Evolutionary conservation across 2,329 filamentous ascomycete genomes (phyloP).

Genomic region (Fusarium pilosicola): DNA sequence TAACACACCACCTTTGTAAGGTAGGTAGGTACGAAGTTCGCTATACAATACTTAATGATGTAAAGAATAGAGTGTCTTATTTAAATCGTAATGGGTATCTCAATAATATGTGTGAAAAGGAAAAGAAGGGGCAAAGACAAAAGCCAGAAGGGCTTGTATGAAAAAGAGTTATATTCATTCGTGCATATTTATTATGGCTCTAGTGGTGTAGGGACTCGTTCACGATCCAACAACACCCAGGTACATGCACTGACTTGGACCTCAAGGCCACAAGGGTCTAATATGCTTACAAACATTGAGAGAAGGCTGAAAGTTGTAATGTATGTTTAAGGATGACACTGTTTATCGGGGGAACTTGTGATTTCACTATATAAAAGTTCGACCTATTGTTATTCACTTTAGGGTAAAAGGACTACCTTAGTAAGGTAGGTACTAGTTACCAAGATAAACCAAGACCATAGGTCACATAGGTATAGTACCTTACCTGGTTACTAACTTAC

Average conservation of each 20-base stretch:
- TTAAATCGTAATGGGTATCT: neutral
- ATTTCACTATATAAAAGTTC: neutral
- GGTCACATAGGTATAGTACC: neutral
- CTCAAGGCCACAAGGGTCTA: too few species aligned
- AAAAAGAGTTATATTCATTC: neutral
- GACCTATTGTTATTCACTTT: neutral
- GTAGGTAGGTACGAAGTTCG: neutral
- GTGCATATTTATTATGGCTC: neutral
- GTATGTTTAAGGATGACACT: neutral
- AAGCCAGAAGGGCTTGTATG: neutral
- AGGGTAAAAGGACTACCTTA: neutral
- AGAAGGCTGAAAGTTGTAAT: too few species aligned
- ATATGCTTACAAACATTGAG: too few species aligned
- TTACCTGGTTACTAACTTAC: neutral
- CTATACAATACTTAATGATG: neutral
- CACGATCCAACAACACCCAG: neutral
- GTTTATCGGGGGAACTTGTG: neutral
- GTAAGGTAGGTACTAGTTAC: too few species aligned
- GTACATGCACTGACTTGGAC: neutral
- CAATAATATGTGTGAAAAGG: neutral
- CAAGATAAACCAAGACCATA: neutral
- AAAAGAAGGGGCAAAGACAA: neutral
- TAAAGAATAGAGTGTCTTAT: neutral
- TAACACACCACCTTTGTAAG: neutral
- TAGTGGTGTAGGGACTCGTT: too few species aligned